A percentile compares a stretch with the other conserved stretches of the same genome.
Conservation (phyloP, 805 yeast species). For the Komagataella populi region DNA sequence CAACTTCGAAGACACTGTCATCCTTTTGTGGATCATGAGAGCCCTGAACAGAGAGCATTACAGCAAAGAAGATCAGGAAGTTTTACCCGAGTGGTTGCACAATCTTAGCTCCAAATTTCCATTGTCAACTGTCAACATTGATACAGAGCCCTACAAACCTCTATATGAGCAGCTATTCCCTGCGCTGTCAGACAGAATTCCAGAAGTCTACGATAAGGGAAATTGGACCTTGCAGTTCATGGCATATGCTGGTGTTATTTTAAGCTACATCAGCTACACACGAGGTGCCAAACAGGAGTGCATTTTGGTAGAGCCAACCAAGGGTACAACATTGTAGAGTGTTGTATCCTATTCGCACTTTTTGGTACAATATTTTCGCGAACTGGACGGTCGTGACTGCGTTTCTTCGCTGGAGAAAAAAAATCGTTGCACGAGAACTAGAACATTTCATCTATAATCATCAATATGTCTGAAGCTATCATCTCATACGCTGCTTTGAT, state of each 20-base stretch:
- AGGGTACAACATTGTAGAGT: background rate
- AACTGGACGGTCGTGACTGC: background rate
- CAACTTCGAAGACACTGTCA: slow-evolving; percentile 39
- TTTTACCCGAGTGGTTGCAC: slow-evolving; percentile 38
- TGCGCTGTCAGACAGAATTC: slow-evolving; percentile 9
- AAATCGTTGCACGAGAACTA: background rate
- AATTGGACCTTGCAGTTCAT: slow-evolving; percentile 32
- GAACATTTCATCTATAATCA: slow-evolving; percentile 1
- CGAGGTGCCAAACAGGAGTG: slow-evolving; percentile 9
- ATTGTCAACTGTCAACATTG: slow-evolving; percentile 27
- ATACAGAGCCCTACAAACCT: slow-evolving; percentile 38
- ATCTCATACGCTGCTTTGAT: slow-evolving; percentile 97
- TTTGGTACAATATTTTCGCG: background rate
- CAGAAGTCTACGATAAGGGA: slow-evolving; percentile 30
- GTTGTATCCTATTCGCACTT: background rate
- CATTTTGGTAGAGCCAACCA: background rate
- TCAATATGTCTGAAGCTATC: slow-evolving; percentile 77
- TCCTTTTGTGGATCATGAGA: slow-evolving; percentile 52
- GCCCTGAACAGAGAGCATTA: slow-evolving; percentile 30
- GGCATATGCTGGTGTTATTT: slow-evolving; percentile 26
- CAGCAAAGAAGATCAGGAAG: slow-evolving; percentile 17
- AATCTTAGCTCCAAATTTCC: slow-evolving; percentile 19
- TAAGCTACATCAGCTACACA: slow-evolving; percentile 14
- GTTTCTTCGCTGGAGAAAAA: background rate
- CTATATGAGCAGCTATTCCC: slow-evolving; percentile 29